phyloP scores from a whole-genome alignment of 2,329 filamentous ascomycete genomes.

The Fusarium xyrophilum region DNA sequence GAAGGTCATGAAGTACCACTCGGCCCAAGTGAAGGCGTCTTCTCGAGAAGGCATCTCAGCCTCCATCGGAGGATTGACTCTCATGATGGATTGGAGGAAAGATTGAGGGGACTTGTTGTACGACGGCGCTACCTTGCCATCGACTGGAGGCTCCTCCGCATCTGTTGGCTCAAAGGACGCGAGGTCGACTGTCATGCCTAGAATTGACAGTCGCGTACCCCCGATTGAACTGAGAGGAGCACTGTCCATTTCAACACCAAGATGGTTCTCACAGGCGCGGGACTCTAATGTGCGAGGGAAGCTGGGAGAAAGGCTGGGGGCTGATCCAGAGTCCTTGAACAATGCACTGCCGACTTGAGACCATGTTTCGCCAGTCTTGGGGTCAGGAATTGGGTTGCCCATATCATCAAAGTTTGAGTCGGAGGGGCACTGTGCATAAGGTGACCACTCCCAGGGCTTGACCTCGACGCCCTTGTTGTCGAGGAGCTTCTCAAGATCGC shows the following conservation, averaged over 20 bases:
- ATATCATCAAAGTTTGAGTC: slow-evolving; percentile 39
- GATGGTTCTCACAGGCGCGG: slow-evolving; percentile 65
- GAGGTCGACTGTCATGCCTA: slow-evolving; percentile 81
- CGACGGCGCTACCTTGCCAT: slow-evolving; percentile 52
- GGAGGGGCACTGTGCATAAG: slow-evolving; percentile 42
- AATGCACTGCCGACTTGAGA: slow-evolving; percentile 44
- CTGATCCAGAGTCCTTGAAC: slow-evolving; percentile 45
- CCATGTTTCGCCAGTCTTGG: slow-evolving; percentile 43
- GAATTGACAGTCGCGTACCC: slow-evolving; percentile 77
- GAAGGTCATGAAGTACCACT: slow-evolving; percentile 78
- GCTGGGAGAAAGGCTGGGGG: slow-evolving; percentile 31
- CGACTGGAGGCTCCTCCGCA: slow-evolving; percentile 61
- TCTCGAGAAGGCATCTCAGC: slow-evolving; percentile 68
- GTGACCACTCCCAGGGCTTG: slow-evolving; percentile 54
- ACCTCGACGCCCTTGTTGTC: slow-evolving; percentile 67
- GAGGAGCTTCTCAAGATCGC: slow-evolving; percentile 72
- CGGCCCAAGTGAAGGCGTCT: slow-evolving; percentile 71
- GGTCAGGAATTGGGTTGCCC: slow-evolving; percentile 34
- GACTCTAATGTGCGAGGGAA: slow-evolving; percentile 50
- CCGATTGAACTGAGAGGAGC: slow-evolving; percentile 75
- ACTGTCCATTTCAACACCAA: slow-evolving; percentile 69
- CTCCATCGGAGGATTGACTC: slow-evolving; percentile 63
- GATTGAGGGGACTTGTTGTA: slow-evolving; percentile 77
- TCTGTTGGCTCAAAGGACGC: slow-evolving; percentile 73
- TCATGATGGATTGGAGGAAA: slow-evolving; percentile 70